phyloP scores from a whole-genome alignment of 139 green algal genomes.

The Tetradesmus obliquus region DNA sequence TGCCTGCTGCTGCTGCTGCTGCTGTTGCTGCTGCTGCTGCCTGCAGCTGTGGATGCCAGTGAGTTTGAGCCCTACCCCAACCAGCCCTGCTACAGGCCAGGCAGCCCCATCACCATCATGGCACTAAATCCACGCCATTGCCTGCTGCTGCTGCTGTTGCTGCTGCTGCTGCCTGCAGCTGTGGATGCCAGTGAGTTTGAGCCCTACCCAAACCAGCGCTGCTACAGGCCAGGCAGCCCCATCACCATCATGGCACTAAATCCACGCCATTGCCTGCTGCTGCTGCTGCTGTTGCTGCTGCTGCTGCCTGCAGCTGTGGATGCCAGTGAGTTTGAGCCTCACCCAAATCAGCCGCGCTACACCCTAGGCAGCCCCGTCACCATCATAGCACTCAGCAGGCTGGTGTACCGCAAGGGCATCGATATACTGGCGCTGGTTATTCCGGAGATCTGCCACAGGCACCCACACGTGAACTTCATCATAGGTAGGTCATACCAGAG shows the following conservation, averaged over 20 bases:
- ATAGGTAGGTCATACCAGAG: conserved; percentile 85
- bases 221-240: too few species aligned
- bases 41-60: conserved; percentile 83
- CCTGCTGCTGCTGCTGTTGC: too few species aligned
- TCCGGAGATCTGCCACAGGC: conserved; percentile 75
- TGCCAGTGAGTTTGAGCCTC: conserved; percentile 79
- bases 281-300: neutral
- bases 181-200: too few species aligned
- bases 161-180: too few species aligned
- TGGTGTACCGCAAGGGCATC: conserved; percentile 97
- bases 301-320: conserved; percentile 78
- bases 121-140: conserved; percentile 62
- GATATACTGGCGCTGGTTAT: conserved; percentile 93
- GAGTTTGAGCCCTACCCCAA: conserved; percentile 74
- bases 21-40: neutral
- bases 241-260: too few species aligned
- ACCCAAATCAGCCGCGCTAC: neutral
- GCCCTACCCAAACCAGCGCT: too few species aligned
- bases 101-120: conserved; percentile 70
- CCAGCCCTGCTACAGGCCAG: neutral
- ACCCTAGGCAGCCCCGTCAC: conserved; percentile 38
- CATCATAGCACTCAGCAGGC: conserved; percentile 85
- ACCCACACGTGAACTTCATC: conserved; percentile 82
- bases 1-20: conserved; percentile 18
- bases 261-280: too few species aligned